These are phyloP conservation scores for Tilletia setariae DNA, from an alignment of 1,284 basidiomycete genomes.

Conservation along the genomic window DNA sequence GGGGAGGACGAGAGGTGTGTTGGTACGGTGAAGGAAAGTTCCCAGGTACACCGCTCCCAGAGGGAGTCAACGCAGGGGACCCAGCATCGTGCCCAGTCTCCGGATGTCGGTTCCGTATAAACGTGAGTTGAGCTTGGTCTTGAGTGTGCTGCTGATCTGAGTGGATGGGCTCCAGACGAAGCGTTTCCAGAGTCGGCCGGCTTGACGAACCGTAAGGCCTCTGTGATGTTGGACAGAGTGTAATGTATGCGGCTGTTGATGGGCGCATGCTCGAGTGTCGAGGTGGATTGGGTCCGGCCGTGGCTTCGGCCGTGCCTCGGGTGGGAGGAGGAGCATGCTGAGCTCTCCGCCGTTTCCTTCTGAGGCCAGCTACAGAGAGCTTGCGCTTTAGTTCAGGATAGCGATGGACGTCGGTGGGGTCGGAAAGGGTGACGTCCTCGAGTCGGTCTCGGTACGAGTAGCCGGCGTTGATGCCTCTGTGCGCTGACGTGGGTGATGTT, in stretches of 20 bases:
- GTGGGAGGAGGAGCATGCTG: constrained; percentile 81
- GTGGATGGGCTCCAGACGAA: constrained; percentile 63
- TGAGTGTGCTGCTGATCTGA: background rate
- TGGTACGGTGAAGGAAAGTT: constrained; percentile 92
- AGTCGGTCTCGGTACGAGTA: constrained; percentile 75
- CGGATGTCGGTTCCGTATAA: constrained; percentile 81
- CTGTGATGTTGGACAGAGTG: constrained; percentile 72
- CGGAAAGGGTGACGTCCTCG: constrained; percentile 66
- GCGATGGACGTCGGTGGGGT: constrained; percentile 70
- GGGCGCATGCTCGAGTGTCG: constrained; percentile 66
- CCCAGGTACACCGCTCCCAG: constrained; percentile 98
- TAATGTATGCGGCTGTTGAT: constrained; percentile 75
- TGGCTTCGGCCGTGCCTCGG: constrained; percentile 57
- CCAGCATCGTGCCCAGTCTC: constrained; percentile 91
- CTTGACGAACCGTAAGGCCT: constrained; percentile 80
- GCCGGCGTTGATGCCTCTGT: constrained; percentile 59
- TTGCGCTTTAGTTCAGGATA: constrained; percentile 92
- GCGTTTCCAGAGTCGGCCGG: constrained; percentile 70
- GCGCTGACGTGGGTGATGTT: constrained; percentile 73
- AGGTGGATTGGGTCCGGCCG: background rate
- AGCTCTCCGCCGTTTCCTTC: constrained; percentile 91
- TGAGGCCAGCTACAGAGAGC: constrained; percentile 79
- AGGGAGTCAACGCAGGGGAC: constrained; percentile 91
- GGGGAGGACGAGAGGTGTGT: constrained; percentile 56
- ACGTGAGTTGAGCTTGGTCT: constrained; percentile 63